phyloP scores from a whole-genome alignment of 2,329 filamentous ascomycete genomes.

The Colletotrichum caudatum region DNA sequence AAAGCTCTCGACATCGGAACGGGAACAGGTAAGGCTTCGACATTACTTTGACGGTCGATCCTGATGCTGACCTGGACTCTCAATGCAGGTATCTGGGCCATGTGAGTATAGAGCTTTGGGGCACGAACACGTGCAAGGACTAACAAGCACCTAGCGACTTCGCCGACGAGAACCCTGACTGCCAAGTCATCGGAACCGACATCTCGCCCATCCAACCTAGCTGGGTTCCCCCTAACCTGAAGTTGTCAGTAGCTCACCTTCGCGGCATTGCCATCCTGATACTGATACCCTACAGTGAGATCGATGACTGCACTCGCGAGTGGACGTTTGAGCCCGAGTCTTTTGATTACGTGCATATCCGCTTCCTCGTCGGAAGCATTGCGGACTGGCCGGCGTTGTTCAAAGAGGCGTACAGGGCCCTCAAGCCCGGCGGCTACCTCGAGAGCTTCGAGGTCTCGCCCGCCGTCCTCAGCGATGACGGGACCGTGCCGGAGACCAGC shows the following conservation, averaged over 20 bases:
- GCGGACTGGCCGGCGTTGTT: constrained; percentile 65
- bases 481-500: constrained; percentile 46
- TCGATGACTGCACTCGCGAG: constrained; percentile 70
- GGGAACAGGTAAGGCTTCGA: constrained; percentile 51
- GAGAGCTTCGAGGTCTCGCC: constrained; percentile 54
- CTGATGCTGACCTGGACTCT: background rate
- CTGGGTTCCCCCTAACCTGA: constrained; percentile 66
- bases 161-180: constrained; percentile 57
- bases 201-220: constrained; percentile 69
- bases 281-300: constrained; percentile 54
- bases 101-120: constrained; percentile 9
- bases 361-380: constrained; percentile 65
- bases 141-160: constrained; percentile 56
- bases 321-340: constrained; percentile 59
- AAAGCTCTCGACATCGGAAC: constrained; percentile 63
- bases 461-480: constrained; percentile 48
- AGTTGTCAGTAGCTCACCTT: constrained; percentile 50
- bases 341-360: constrained; percentile 71
- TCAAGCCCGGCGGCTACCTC: constrained; percentile 61
- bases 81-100: constrained; percentile 34
- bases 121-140: background rate
- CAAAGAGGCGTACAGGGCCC: constrained; percentile 59
- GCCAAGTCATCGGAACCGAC: constrained; percentile 64
- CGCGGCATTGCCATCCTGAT: constrained; percentile 53
- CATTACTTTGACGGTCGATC: background rate